Conservation (phyloP, 1,284 basidiomycete genomes). For the Boletus smithii region DNA sequence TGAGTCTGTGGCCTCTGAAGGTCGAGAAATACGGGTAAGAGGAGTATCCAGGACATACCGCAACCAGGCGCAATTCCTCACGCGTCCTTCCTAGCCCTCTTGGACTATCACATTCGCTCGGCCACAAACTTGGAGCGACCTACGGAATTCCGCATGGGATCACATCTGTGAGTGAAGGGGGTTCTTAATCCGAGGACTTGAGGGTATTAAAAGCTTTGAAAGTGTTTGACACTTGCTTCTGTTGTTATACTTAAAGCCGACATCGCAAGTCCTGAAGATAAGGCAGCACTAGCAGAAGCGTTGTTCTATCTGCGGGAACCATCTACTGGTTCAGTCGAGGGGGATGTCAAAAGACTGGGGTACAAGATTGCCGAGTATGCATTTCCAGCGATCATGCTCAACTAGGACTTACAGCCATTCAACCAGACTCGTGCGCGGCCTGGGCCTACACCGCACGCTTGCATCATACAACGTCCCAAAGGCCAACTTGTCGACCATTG, state of each 20-base stretch:
- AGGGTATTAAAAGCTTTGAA: slow-evolving; percentile 1
- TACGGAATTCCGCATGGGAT: slow-evolving; percentile 81
- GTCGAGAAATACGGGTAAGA: slow-evolving; percentile 51
- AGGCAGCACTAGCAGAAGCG: slow-evolving; percentile 51
- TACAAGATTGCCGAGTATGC: slow-evolving; percentile 52
- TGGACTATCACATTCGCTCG: slow-evolving; percentile 72
- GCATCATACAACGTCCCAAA: slow-evolving; percentile 58
- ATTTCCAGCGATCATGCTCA: background rate
- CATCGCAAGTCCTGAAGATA: slow-evolving; percentile 53
- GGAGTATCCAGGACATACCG: background rate
- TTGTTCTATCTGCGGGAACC: slow-evolving; percentile 56
- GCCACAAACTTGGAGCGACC: slow-evolving; percentile 72
- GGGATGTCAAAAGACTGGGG: slow-evolving; percentile 54
- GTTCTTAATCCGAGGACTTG: slow-evolving; percentile 13
- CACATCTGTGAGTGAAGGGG: slow-evolving; percentile 55
- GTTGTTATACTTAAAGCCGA: slow-evolving; percentile 59
- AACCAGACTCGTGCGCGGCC: slow-evolving; percentile 49
- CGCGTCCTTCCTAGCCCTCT: slow-evolving; percentile 46
- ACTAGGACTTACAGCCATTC: background rate
- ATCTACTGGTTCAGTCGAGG: slow-evolving; percentile 57
- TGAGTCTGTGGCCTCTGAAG: slow-evolving; percentile 70
- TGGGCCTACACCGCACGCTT: slow-evolving; percentile 57
- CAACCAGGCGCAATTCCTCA: background rate
- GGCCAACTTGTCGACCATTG: slow-evolving; percentile 50
- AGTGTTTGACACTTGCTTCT: slow-evolving; percentile 75